These are phyloP conservation scores for Orbilia quercus DNA, from an alignment of 2,329 filamentous ascomycete genomes.

Conservation along the genomic window DNA sequence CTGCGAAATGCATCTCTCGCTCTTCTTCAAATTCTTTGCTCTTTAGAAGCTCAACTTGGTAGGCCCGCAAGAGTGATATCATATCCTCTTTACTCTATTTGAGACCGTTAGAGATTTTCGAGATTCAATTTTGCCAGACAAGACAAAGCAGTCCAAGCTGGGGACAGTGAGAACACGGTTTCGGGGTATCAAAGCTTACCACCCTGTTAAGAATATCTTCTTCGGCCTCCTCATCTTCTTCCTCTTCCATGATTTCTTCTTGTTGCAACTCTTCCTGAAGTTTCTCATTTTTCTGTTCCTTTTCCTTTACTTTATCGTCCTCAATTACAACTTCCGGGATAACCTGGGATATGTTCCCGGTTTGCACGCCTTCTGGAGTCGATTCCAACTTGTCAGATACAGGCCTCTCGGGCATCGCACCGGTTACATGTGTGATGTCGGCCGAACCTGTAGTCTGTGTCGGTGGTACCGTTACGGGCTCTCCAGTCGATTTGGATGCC, in stretches of 20 bases:
- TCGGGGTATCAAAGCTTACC: slow-evolving; percentile 12
- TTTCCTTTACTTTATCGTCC: neutral
- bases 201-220: slow-evolving; percentile 19
- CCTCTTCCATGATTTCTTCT: neutral
- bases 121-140: neutral
- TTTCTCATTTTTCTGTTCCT: neutral
- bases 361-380: neutral
- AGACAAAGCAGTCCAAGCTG: no score
- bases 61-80: slow-evolving; percentile 20
- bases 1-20: slow-evolving; percentile 20
- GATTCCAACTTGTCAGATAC: neutral
- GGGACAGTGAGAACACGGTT: no score
- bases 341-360: neutral
- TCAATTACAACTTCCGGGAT: neutral
- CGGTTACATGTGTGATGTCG: slow-evolving; percentile 30
- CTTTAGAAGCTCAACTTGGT: slow-evolving; percentile 20
- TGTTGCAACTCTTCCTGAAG: no score
- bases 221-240: slow-evolving; percentile 22
- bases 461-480: neutral
- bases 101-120: neutral
- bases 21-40: slow-evolving; percentile 9
- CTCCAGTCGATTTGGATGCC: neutral
- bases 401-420: slow-evolving; percentile 6
- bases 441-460: neutral
- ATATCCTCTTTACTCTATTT: slow-evolving; percentile 43